These are phyloP conservation scores for Detonula confervacea DNA, from an alignment of 352 stramenopile genomes.

Conservation along the genomic window DNA sequence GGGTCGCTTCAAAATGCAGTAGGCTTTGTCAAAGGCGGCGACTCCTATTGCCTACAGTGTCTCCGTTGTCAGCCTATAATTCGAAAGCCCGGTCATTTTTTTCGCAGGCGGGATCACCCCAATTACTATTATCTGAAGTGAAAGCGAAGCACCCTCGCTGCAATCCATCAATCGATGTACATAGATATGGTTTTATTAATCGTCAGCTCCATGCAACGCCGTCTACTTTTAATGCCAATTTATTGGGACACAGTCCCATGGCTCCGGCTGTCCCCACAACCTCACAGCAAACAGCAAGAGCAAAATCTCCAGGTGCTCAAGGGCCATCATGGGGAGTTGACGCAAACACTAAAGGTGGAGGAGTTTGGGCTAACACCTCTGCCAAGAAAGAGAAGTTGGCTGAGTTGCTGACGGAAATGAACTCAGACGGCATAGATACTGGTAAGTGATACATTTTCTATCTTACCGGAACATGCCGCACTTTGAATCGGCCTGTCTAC, in stretches of 20 bases:
- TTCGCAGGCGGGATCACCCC: not conserved
- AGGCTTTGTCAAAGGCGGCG: not conserved
- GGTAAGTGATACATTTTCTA: slow-evolving; percentile 10
- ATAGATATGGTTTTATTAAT: not conserved
- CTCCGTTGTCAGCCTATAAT: slow-evolving; percentile 3
- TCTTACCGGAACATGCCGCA: not conserved
- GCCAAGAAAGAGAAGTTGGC: slow-evolving; percentile 82
- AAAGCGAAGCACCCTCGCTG: not conserved
- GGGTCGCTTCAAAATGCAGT: slow-evolving; percentile 9
- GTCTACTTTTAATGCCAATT: slow-evolving; percentile 52
- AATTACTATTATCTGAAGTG: no score
- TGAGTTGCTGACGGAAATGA: slow-evolving; percentile 68
- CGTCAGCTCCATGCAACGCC: slow-evolving; percentile 14
- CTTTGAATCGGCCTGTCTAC: not conserved
- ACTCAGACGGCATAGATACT: slow-evolving; percentile 42
- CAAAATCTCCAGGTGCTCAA: slow-evolving; percentile 41
- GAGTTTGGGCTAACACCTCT: slow-evolving; percentile 81
- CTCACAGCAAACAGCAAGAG: not conserved
- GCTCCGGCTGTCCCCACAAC: slow-evolving; percentile 30
- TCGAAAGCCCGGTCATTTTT: slow-evolving; percentile 1
- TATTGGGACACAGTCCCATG: slow-evolving; percentile 82
- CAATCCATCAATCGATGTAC: not conserved
- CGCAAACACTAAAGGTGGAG: slow-evolving; percentile 65
- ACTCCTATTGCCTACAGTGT: not conserved
- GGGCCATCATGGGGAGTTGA: slow-evolving; percentile 63